Evolutionary conservation across 805 yeast species (phyloP), one percentile per base, ranked within the genome.

Genomic region (Schizosaccharomyces pombe): DNA sequence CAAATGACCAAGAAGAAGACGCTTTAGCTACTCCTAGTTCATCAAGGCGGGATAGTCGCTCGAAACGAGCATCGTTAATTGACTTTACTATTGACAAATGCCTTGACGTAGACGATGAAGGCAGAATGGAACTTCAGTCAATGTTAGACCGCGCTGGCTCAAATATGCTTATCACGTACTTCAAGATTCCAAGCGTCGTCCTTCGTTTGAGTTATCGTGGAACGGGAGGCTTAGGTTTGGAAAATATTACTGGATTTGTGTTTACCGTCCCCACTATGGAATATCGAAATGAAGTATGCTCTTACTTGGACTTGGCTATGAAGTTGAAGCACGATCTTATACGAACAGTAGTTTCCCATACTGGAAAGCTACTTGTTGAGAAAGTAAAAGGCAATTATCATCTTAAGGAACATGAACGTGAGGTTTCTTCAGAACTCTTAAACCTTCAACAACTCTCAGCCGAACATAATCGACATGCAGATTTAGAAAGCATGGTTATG

Each of bases 301-400:
- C 86, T 1, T 69, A 76, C 52, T 69, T 77, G 55, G 96, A 87
- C 59, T 67, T 87, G 47, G 70, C 80, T 1, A 62, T 74, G 60
- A 72, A 75, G 31, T 62, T 87, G 55, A 79, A 80, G 63, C 80
- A 77, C 57, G 68, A 69, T 56, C 62, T 70, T 14, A 61, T 70
- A 47, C 64, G 63, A 58, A 62, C 68, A 1, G 60, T 71, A 47
- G 59, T 70, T 33, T 63, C 63, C n/a, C 72, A 70, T 56, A 74
- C 87, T 0, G 95, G 94, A 2, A 77, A 80, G 56, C 75, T 89
- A 53, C 63, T 87, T 34, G 79, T 82, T n/a, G 85, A 85, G 63
- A 85, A 84, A 65, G 67, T 89, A 34, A 43, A 8, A 24, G 49
- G 49, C 22, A 11, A 24, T 37, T 24, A 37, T 11, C n/a, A 37